Conservation (phyloP, 1,284 basidiomycete genomes). For the Melampsora americana region DNA sequence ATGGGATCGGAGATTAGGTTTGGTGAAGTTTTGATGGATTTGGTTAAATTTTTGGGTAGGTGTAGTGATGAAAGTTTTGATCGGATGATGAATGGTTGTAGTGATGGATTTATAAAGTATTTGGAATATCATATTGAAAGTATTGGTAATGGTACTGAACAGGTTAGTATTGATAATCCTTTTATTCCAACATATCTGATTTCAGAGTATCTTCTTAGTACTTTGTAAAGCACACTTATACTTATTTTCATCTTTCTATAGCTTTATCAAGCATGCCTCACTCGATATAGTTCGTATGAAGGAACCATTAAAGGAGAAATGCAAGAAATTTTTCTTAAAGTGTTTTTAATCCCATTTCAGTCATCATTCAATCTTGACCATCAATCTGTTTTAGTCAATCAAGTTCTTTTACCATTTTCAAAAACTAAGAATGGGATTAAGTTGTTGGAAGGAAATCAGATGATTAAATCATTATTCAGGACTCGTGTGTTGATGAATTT, state of each 20-base stretch:
- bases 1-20: neutral
- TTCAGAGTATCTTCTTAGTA: no score
- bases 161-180: neutral
- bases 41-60: neutral
- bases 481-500: neutral
- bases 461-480: neutral
- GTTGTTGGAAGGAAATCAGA: neutral
- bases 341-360: neutral
- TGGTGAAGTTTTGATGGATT: neutral
- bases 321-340: neutral
- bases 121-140: neutral
- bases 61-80: neutral
- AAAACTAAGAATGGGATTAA: neutral
- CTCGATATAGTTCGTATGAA: neutral
- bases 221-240: neutral
- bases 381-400: neutral
- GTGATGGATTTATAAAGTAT: neutral
- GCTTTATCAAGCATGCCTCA: neutral
- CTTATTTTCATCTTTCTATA: neutral
- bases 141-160: neutral
- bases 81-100: neutral
- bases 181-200: neutral
- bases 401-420: neutral
- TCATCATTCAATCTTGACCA: no score
- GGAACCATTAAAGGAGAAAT: neutral